Conservation (phyloP, 306 rosid genomes). For the Vigna radiata region DNA sequence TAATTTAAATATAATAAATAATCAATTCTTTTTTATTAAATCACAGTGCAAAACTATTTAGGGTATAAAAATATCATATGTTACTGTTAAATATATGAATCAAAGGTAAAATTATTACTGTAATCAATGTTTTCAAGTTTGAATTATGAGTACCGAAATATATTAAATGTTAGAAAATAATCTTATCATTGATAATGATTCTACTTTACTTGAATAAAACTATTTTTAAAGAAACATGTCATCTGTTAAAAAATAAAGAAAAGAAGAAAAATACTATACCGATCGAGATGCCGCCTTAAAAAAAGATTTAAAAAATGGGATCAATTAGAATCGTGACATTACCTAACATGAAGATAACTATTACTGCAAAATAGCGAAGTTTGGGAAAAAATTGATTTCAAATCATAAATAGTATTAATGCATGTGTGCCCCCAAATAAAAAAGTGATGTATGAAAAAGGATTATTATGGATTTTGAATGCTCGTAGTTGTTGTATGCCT, state of each 20-base stretch:
- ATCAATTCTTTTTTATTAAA: too few species aligned
- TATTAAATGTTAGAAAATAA: too few species aligned
- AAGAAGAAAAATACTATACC: not conserved
- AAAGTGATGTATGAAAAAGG: not conserved
- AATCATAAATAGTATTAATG: conserved; percentile 25
- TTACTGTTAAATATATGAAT: too few species aligned
- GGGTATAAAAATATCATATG: too few species aligned
- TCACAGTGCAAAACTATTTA: too few species aligned
- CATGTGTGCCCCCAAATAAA: not conserved
- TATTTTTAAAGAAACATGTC: too few species aligned
- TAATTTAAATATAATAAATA: not conserved
- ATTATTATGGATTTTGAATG: conserved; percentile 37
- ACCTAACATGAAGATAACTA: not conserved
- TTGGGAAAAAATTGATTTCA: not conserved
- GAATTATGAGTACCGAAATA: too few species aligned
- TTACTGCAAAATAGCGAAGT: not conserved
- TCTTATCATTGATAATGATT: too few species aligned
- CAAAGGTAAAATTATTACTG: not conserved
- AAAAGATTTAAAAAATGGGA: not conserved
- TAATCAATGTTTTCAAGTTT: not conserved
- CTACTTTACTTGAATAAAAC: too few species aligned
- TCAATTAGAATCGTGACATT: not conserved
- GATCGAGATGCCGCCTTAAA: not conserved
- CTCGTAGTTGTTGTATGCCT: conserved; percentile 14
- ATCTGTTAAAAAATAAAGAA: not conserved